Evolutionary conservation across 805 yeast genomes (phyloP).

Genomic region (Helenozyma rhizophorensis): DNA sequence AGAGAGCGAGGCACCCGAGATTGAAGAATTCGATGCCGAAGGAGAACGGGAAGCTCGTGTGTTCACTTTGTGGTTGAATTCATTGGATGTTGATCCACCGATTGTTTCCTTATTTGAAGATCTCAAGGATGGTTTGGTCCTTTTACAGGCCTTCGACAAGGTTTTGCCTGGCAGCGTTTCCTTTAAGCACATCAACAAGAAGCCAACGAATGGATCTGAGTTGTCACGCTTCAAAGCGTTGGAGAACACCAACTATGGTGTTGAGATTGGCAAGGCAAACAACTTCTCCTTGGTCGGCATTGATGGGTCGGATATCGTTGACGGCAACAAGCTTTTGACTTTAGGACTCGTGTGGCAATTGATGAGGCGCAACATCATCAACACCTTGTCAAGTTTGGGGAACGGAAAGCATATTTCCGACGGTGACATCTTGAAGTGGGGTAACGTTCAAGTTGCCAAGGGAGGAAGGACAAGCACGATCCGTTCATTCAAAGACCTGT

Average conservation of each 20-base stretch:
- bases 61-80: conserved; percentile 94
- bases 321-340: conserved; percentile 84
- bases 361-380: conserved; percentile 92
- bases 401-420: conserved; percentile 73
- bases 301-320: conserved; percentile 95
- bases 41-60: conserved; percentile 99
- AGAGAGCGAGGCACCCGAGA: conserved; percentile 85
- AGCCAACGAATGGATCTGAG: conserved; percentile 71
- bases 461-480: conserved; percentile 75
- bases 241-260: conserved; percentile 98
- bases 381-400: conserved; percentile 70
- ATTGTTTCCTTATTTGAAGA: conserved; percentile 90
- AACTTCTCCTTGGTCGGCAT: conserved; percentile 94
- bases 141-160: conserved; percentile 91
- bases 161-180: conserved; percentile 92
- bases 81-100: conserved; percentile 93
- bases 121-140: conserved; percentile 83
- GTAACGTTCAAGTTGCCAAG: conserved; percentile 75
- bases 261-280: conserved; percentile 89
- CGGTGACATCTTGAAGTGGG: conserved; percentile 89
- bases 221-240: conserved; percentile 88
- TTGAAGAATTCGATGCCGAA: conserved; percentile 98
- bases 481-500: conserved; percentile 81
- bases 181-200: conserved; percentile 74
- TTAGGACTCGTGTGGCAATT: conserved; percentile 97